Evolutionary conservation across 176 grass and related monocot genomes (phyloP), one percentile per base, ranked within the genome.

Genomic region (Alopecurus myosuroides): DNA sequence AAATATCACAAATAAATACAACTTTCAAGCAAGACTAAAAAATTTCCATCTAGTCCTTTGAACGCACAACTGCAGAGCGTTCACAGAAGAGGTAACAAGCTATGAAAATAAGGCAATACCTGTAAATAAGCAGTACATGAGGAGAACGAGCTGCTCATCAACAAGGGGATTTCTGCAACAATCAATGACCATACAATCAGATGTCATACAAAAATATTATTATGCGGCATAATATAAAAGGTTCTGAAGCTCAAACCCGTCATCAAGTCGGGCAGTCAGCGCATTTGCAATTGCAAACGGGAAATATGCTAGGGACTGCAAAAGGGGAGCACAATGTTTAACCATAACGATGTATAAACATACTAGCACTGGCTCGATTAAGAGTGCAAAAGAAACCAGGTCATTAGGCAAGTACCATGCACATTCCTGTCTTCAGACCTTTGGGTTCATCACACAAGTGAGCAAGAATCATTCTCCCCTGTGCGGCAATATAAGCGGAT

Each of bases 381-480:
- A 70, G 73, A 28, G 12, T 57, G 31, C 3, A 41, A 36, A 74
- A 70, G 19, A 67, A 64, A 77, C 68, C 40, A 68, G 86, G 63
- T 64, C 64, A 29, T 78, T 79, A 62, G 60, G 68, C 13, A 68
- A 80, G 15, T 92, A 98, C 93, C 93, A 95, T 98, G 93, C 96
- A 98, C 96, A 98, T 95, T 86, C 96, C 96, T 74, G 93, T 98
- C 88, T 98, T 98, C 68, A 98, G 88, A 86, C 96, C 93, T 84
- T 95, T 98, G 66, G 96, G 96, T 82, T 98, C 96, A 83, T 98
- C 96, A 84, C 96, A 98, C 51, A 98, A 89, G 77, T 98, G 96
- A 83, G 96, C 96, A 34, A 98, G 87, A 85, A 98, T 95, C 93
- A 98, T 95, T 78, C 96, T 95, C 81, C 96, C 96, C 96, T 95